A percentile compares a stretch with the other conserved stretches of the same genome.
These are phyloP conservation scores for Xylaria grammica DNA, from an alignment of 495 filamentous ascomycete species.

Conservation along the genomic window DNA sequence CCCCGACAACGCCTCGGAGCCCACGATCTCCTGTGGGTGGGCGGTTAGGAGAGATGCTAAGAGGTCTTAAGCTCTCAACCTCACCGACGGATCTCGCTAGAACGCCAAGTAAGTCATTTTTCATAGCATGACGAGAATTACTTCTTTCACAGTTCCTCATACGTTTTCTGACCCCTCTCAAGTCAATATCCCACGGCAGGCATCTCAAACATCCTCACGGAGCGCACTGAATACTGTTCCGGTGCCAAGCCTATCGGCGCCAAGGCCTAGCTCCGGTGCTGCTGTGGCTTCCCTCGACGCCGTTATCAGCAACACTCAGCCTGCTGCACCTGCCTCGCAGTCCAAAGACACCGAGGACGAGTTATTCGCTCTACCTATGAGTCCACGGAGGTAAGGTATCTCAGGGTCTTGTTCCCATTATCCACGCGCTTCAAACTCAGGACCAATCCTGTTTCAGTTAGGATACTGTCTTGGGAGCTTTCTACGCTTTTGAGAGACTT, in stretches of 20 bases:
- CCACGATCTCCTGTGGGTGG: conserved; percentile 69
- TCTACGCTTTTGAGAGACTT: not conserved
- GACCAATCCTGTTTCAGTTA: too few relatives aligned
- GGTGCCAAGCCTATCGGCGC: conserved; percentile 51
- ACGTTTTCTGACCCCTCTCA: not conserved
- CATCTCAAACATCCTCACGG: conserved; percentile 33
- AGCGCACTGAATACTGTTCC: conserved; percentile 48
- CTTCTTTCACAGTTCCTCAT: not conserved
- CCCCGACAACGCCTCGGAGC: conserved; percentile 39
- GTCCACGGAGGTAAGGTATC: conserved; percentile 59
- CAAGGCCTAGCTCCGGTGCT: conserved; percentile 39
- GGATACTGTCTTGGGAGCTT: too few relatives aligned
- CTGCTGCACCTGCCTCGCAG: conserved; percentile 35
- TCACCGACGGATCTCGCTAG: conserved; percentile 63
- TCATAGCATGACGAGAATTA: not conserved
- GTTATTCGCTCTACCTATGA: conserved; percentile 80
- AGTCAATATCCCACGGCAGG: conserved; percentile 8
- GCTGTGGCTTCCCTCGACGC: conserved; percentile 52
- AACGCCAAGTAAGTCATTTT: conserved; percentile 28
- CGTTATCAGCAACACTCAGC: conserved; percentile 43
- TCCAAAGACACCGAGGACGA: conserved; percentile 67
- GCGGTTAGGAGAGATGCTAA: conserved; percentile 74
- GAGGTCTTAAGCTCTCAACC: conserved; percentile 75
- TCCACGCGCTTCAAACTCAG: too few relatives aligned
- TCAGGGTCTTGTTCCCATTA: not conserved